Evolutionary conservation across 345 rosid genomes (phyloP).

Genomic region (Moricandia arvensis): DNA sequence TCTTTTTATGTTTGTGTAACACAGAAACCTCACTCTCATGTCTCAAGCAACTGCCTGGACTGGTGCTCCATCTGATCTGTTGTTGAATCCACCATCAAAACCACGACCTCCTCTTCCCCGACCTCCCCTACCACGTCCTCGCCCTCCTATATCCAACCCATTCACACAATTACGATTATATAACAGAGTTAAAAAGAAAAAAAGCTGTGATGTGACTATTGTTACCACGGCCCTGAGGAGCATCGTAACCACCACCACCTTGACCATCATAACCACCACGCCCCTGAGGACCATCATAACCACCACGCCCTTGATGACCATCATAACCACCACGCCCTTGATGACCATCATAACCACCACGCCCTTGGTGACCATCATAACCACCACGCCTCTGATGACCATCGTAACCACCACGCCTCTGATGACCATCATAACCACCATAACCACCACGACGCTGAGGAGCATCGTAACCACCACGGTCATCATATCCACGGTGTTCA

Average conservation of each 20-base stretch:
- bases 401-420: slow-evolving; percentile 41
- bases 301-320: slow-evolving; percentile 20
- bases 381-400: slow-evolving; percentile 32
- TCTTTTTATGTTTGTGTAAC: slow-evolving; percentile 41
- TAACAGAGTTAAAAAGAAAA: not conserved
- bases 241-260: not conserved
- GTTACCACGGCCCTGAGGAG: slow-evolving; percentile 39
- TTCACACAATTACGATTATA: not conserved
- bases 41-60: slow-evolving; percentile 45
- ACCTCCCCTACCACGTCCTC: slow-evolving; percentile 68
- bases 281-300: slow-evolving; percentile 27
- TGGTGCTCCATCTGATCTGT: not conserved
- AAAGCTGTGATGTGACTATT: not conserved
- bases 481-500: slow-evolving; percentile 33
- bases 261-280: slow-evolving; percentile 17
- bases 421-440: slow-evolving; percentile 16
- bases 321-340: not conserved
- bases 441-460: slow-evolving; percentile 20
- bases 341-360: slow-evolving; percentile 30
- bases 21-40: not conserved
- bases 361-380: slow-evolving; percentile 23
- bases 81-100: slow-evolving; percentile 49
- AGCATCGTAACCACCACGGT: slow-evolving; percentile 30
- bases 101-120: slow-evolving; percentile 36
- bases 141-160: slow-evolving; percentile 41